phyloP scores from a whole-genome alignment of 306 rosid genomes.

The Sicyos baderoa region DNA sequence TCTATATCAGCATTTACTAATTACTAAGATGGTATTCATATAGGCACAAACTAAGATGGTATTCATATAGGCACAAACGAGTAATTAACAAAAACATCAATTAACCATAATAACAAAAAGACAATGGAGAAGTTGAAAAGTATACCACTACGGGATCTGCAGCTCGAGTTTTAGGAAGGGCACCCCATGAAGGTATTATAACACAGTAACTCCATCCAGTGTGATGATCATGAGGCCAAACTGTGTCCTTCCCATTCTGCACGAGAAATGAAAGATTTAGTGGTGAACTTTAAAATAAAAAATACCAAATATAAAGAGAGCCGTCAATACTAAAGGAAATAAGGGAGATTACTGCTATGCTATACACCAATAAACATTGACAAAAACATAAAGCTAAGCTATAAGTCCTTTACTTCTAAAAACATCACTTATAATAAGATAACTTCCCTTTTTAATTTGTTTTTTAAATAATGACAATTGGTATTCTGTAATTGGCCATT shows the following conservation, averaged over 20 bases:
- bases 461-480: too few relatives aligned
- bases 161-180: slow-evolving; percentile 44
- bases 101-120: neutral
- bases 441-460: too few relatives aligned
- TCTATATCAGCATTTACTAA: neutral
- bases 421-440: neutral
- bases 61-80: neutral
- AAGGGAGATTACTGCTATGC: too few relatives aligned
- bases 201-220: slow-evolving; percentile 72
- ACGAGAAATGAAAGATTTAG: neutral
- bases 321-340: neutral
- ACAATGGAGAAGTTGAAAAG: neutral
- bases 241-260: slow-evolving; percentile 55
- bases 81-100: neutral
- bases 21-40: neutral
- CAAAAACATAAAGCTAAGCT: neutral
- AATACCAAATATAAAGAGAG: neutral
- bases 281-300: neutral
- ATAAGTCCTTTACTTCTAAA: neutral
- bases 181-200: slow-evolving; percentile 64
- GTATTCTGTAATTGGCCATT: too few relatives aligned
- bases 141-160: slow-evolving; percentile 64
- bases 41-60: slow-evolving; percentile 1
- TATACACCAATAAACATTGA: slow-evolving; percentile 3
- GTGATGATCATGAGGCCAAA: slow-evolving; percentile 72